phyloP scores from a whole-genome alignment of 192 early-diverging fungal species.

The Coemansia nantahalensis region DNA sequence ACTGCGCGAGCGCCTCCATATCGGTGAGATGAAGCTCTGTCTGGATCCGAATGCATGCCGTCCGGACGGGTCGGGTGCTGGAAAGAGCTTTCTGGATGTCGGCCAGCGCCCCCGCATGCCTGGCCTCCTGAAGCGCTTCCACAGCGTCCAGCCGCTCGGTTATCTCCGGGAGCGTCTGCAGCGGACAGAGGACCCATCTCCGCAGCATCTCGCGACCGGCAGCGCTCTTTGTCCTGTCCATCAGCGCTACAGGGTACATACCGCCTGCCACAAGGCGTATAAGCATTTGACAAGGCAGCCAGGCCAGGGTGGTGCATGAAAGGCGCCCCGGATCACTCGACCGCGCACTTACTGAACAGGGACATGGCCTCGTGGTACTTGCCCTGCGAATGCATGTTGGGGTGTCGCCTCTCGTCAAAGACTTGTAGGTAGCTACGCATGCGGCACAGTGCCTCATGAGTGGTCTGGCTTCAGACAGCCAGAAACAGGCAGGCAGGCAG shows the following conservation, averaged over 20 bases:
- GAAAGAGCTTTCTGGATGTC: constrained; percentile 14
- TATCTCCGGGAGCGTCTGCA: constrained; percentile 26
- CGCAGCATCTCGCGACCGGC: constrained; percentile 31
- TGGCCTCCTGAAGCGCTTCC: constrained; percentile 1
- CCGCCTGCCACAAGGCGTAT: no score
- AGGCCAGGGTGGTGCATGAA: no score
- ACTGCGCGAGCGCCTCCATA: constrained; percentile 32
- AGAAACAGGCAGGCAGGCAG: no score
- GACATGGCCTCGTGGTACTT: constrained; percentile 68
- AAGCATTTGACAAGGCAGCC: no score
- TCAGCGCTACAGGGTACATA: constrained; percentile 14
- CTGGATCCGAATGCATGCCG: constrained; percentile 24
- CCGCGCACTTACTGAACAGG: constrained; percentile 70
- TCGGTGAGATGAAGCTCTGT: constrained; percentile 31
- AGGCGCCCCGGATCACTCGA: no score
- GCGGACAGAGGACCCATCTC: constrained; percentile 29
- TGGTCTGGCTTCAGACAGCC: no score
- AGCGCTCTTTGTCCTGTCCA: constrained; percentile 34
- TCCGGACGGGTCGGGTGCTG: constrained; percentile 17
- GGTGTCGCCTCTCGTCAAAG: constrained; percentile 73
- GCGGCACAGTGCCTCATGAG: no score
- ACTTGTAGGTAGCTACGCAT: constrained; percentile 82
- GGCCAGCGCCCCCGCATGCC: background rate
- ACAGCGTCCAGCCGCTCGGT: constrained; percentile 30
- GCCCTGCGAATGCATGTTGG: constrained; percentile 71